Base-by-base conservation (phyloP, 2,329 filamentous ascomycete genomes). In the Colletotrichum sublineola region DNA sequence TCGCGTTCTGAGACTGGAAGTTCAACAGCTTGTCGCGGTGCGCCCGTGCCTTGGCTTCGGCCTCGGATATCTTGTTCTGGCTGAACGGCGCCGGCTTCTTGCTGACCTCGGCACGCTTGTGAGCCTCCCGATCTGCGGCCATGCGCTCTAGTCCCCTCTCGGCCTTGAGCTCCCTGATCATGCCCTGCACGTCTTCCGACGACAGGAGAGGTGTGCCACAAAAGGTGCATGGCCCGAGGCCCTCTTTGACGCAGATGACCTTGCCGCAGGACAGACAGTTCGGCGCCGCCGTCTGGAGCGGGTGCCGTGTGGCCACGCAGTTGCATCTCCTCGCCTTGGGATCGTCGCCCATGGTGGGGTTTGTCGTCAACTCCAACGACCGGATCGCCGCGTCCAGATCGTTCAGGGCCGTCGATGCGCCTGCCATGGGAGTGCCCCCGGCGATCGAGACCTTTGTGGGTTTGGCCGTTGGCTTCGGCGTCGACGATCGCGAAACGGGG, bases 231-330 rank as follows among this genome's bases (percentile, higher is more conserved):
- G 96, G 96, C 0, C 96, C 96, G 0, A 98, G 86, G 0, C 96
- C 96, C 82, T 99, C 95, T 78, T 96, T 95, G 33, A 97, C 90
- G 80, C 96, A 99, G 67, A 98, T 92, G 15, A 99, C 94, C 80
- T 98, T 98, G 71, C 96, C 96, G 77, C 96, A 99, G 56, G 89
- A 92, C 20, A 97, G 84, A 79, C 96, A 99, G 80, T 98, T 99
- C 0, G 96, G 96, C 0, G 95, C 95, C 0, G 96, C 95, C n/a
- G 90, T 90, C 56, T 98, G 92, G 3, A 98, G 88, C 0, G 96
- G 94, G 80, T 99, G 96, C 1, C 94, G 90, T 0, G 93, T 91
- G 0, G 94, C 96, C 78, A 97, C 94, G 81, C 96, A 99, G 77
- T 93, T 93, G 82, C 96, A 99, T 68, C 90, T 91, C 8, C 93